These are phyloP conservation scores for Rasamsonia emersonii DNA, from an alignment of 2,329 filamentous ascomycete species.

Conservation along the genomic window DNA sequence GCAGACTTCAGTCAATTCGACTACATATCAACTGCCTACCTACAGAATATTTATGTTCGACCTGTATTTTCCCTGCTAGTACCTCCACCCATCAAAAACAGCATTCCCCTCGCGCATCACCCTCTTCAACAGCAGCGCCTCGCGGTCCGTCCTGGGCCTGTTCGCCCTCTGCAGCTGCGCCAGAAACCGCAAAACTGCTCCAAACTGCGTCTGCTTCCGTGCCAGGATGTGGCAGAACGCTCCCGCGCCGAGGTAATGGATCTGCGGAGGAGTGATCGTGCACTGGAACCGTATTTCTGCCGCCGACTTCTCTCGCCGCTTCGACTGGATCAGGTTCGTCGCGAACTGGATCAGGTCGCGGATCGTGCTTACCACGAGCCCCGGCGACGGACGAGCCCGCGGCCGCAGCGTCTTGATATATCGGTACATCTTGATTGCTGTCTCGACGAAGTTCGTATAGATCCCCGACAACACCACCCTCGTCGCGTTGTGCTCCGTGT, in stretches of 20 bases:
- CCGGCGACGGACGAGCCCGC: slow-evolving; percentile 43
- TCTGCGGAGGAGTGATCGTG: slow-evolving; percentile 51
- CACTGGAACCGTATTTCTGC: slow-evolving; percentile 41
- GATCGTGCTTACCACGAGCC: slow-evolving; percentile 59
- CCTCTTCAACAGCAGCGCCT: slow-evolving; percentile 23
- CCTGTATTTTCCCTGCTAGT: no score
- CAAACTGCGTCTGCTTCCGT: slow-evolving; percentile 63
- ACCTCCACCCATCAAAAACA: slow-evolving; percentile 30
- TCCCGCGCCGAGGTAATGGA: slow-evolving; percentile 55
- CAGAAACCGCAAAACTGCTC: slow-evolving; percentile 60
- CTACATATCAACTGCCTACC: no score
- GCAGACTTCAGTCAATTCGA: no score
- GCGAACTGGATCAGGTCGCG: slow-evolving; percentile 57
- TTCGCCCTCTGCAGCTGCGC: slow-evolving; percentile 38
- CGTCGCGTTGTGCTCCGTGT: slow-evolving; percentile 62
- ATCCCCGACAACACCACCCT: slow-evolving; percentile 65
- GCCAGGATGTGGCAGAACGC: slow-evolving; percentile 63
- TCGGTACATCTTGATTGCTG: slow-evolving; percentile 63
- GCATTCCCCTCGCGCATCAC: slow-evolving; percentile 25
- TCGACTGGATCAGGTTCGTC: slow-evolving; percentile 54
- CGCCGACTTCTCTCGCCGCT: slow-evolving; percentile 18
- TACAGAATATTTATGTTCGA: no score
- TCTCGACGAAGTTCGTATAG: slow-evolving; percentile 64
- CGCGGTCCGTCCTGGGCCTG: slow-evolving; percentile 24
- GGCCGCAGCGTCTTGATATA: slow-evolving; percentile 53